Percentiles rank a stretch among this genome's conserved stretches.
These are phyloP conservation scores for Debaryomycetaceae sp. DNA, from an alignment of 1,139 yeast species.

Conservation along the genomic window DNA sequence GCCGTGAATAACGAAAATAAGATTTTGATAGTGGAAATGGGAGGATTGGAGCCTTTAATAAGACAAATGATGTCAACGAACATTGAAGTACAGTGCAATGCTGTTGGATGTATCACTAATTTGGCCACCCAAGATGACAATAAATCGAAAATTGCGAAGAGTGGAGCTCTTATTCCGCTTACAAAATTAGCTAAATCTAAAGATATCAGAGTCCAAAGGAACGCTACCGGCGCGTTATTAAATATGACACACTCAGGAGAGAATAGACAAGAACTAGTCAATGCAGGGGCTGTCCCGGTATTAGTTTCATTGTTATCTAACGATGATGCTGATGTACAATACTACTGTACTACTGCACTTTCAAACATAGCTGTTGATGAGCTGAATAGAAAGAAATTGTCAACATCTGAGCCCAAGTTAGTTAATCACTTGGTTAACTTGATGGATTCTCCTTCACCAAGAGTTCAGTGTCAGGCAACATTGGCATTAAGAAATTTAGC, in stretches of 20 bases:
- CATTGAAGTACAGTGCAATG: slow-evolving; percentile 97
- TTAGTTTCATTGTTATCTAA: slow-evolving; percentile 84
- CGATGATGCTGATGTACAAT: slow-evolving; percentile 94
- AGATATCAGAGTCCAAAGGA: slow-evolving; percentile 94
- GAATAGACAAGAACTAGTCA: slow-evolving; percentile 92
- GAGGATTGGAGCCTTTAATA: slow-evolving; percentile 92
- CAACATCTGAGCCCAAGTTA: slow-evolving; percentile 91
- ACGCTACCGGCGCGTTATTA: slow-evolving; percentile 95
- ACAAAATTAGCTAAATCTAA: slow-evolving; percentile 91
- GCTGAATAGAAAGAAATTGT: slow-evolving; percentile 77
- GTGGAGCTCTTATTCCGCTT: slow-evolving; percentile 94
- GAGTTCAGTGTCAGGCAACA: slow-evolving; percentile 98
- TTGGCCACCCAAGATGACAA: slow-evolving; percentile 98
- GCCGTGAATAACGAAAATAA: slow-evolving; percentile 97
- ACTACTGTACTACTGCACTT: slow-evolving; percentile 95
- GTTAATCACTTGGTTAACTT: slow-evolving; percentile 82
- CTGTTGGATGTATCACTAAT: slow-evolving; percentile 97
- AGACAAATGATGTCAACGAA: slow-evolving; percentile 97
- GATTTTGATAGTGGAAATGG: slow-evolving; percentile 92
- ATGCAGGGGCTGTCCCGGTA: slow-evolving; percentile 98
- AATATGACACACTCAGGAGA: slow-evolving; percentile 98
- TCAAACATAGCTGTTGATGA: slow-evolving; percentile 98
- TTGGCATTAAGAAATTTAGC: slow-evolving; percentile 93
- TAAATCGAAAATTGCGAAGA: slow-evolving; percentile 90
- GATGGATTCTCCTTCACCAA: slow-evolving; percentile 89